phyloP scores from a whole-genome alignment of 1,284 basidiomycete genomes.

The Cerrena zonata region DNA sequence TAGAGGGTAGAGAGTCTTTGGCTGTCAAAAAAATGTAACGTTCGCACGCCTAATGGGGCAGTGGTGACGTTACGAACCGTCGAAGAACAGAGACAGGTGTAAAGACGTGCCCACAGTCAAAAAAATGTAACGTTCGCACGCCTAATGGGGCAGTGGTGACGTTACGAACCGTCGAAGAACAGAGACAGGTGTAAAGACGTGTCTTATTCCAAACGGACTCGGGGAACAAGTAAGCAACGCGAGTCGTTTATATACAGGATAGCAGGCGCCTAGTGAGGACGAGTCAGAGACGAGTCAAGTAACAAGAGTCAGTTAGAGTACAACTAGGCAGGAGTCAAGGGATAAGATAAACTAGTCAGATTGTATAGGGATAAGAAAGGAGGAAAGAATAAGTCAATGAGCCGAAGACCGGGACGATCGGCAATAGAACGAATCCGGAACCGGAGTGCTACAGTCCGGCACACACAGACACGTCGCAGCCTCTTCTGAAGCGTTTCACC shows the following conservation, averaged over 20 bases:
- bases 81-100: no score
- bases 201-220: no score
- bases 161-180: background rate
- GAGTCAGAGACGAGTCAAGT: no score
- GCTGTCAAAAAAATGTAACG: slow-evolving; percentile 1
- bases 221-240: no score
- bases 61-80: background rate
- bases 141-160: background rate
- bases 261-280: no score
- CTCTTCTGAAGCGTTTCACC: background rate
- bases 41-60: background rate
- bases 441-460: background rate
- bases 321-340: no score
- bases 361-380: background rate
- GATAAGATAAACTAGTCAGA: no score
- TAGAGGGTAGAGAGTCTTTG: background rate
- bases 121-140: background rate
- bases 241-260: no score
- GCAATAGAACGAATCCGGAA: no score
- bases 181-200: no score
- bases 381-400: background rate
- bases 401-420: background rate
- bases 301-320: no score
- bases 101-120: no score
- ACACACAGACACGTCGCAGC: background rate